Base-by-base conservation (phyloP, 192 early-diverging fungal species). In the Phlyctochytrium bullatum region DNA sequence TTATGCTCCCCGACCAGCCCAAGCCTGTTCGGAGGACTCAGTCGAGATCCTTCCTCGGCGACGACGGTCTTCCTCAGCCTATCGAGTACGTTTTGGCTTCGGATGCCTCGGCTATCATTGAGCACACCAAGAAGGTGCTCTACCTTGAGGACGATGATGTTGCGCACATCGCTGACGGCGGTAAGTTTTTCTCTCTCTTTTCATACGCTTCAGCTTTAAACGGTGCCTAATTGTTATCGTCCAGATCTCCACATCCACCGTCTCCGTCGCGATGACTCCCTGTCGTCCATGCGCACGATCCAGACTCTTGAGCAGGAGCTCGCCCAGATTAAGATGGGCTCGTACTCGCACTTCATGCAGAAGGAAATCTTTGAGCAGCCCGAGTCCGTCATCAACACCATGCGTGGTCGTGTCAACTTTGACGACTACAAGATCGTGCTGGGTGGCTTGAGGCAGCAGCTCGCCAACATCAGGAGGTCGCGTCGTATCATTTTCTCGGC, bases 61-160 rank as follows among this genome's bases (percentile, higher is more conserved):
- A 85, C 12, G 78, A 85, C 34, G 82, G 79, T 16, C 66, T 75
- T 17, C 80, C 79, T 29, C 52, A 76, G 65, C 86, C 84, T 25
- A 76, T 88, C 32, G 86, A 88, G 65, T 88, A 80, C 73, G 81
- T 88, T 62, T 61, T 88, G 4, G 86, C 86, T 3, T 86, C 84
- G 20, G 86, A 88, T 69, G 80, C 86, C 3, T 80, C 80, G 29
- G 86, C 86, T n/a, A 83, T 88, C 36, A 82, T 87, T 63, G 86
- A 88, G 74, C 86, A 88, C 79, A 88, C 86, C 57, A 88, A 88
- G 68, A 83, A 78, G 57, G 84, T 88, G 16, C 67, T 88, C 35
- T 87, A 87, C 74, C 73, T 88, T 29, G 86, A 88, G 65, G 86
- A 88, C 56, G 86, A 87, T 64, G 86, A 88, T 65, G 71, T 88